Evolutionary conservation across 208 protist genomes (phyloP), one percentile per base, ranked within the genome.

Genomic region (Trypanosoma cruzi): DNA sequence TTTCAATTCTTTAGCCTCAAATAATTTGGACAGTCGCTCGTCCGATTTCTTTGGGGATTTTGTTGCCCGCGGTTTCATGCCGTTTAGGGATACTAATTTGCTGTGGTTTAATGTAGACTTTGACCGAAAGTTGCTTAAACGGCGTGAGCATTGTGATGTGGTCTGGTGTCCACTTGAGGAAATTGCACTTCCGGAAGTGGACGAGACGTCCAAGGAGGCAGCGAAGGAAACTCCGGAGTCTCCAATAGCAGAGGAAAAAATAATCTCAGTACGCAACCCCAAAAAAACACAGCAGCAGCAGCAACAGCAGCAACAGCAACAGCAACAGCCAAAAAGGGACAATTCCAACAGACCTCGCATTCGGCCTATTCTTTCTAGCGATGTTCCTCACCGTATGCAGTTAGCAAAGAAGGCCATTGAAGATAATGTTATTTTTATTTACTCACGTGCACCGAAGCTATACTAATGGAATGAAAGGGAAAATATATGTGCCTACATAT

Each of bases 331-430:
- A 31, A 31, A 29, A 31, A 55, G 4, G 22, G 22, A 55, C 4
- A 34, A 18, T 11, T 31, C 50, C 24, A 4, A 2, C 22, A 0
- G 49, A 44, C 37, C 31, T 29, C 73, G 58, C 28, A 60, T 29
- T 61, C 53, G 44, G 18, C 58, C 69, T 0, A 94, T 94, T 57
- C 72, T 90, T n/a, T n/a, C 62, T 1, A 48, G 7, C 0, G 55
- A 48, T 18, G 61, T 90, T 63, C 72, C 82, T 26, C 79, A 91
- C 73, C 68, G 69, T 13, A 60, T 60, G 29, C 88, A 94, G 62
- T 75, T 94, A 4, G 88, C 88, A 44, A 86, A 82, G 63, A 76
- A 81, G n/a, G 88, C 88, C 1, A 24, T 84, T 49, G 88, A 94
- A 63, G 88, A 94, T 32, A 85, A 94, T 67, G n/a, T 63, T 18